Evolutionary conservation across 2,329 filamentous ascomycete genomes (phyloP), one percentile per base, ranked within the genome.

Genomic region (Purpureocillium lavendulum): DNA sequence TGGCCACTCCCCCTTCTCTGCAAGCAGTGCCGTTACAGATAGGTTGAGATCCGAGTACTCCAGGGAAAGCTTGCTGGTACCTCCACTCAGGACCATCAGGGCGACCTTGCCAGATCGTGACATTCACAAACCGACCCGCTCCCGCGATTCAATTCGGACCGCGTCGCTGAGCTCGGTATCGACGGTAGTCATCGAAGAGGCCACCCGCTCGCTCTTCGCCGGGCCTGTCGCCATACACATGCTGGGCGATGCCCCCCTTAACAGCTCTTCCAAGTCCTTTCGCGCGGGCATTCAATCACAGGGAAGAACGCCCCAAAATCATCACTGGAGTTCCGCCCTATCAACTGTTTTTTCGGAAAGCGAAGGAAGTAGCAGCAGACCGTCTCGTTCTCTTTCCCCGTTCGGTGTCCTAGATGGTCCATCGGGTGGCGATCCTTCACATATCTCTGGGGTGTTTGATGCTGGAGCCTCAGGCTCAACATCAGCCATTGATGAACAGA

Each of bases 321-420:
- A 78, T 51, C 73, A 74, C 67, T 80, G 76, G 75, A 79, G 75
- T 57, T 73, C 73, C 33, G 75, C 79, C 56, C 65, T 81, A 32
- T 82, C 78, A 30, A 79, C 77, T 33, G 77, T 82, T 44, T 64
- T 72, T 57, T 81, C 77, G 28, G 77, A 79, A 54, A 75, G 73
- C 52, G 77, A 82, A 45, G 65, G 59, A 33, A 65, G 59, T 29
- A 77, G 70, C 51, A 62, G 69, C 26, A 64, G 65, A 30, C 64
- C 60, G 13, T 75, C 73, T 16, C 67, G 68, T 11, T 65, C 70
- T 9, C 63, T 67, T 38, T 73, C 70, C 5, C 53, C 62, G 6
- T 49, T 61, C 6, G 10, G 10, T 26, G 6, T 26, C 21, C 5
- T 10, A 10, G 10, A 10, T 26, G 6, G 21, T 26, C 21, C 5